Conservation (phyloP, 805 yeast genomes). For the Isabelozyma pseudorhagii region DNA sequence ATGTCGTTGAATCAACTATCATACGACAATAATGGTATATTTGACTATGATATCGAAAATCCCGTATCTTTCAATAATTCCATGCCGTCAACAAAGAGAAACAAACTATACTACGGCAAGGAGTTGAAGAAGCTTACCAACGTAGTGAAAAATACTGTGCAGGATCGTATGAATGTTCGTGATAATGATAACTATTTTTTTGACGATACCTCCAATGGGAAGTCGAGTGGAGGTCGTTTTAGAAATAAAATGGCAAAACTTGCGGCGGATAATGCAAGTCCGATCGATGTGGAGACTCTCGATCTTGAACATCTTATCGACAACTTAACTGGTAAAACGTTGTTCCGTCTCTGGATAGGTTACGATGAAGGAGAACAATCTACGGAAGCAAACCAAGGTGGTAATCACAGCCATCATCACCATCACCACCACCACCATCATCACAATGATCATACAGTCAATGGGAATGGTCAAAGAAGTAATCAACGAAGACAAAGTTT, state of each 20-base stretch:
- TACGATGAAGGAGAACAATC: background rate
- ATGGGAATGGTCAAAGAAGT: background rate
- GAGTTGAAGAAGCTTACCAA: constrained; percentile 53
- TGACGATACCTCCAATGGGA: constrained; percentile 1
- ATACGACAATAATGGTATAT: background rate
- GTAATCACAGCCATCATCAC: constrained; percentile 3
- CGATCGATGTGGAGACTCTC: constrained; percentile 39
- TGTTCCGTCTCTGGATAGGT: constrained; percentile 33
- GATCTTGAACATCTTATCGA: constrained; percentile 34
- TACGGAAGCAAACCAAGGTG: constrained; percentile 5
- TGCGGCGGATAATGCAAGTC: constrained; percentile 32
- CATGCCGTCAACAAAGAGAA: constrained; percentile 10
- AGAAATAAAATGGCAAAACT: constrained; percentile 33
- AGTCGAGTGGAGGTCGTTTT: constrained; percentile 23
- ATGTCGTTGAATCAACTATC: background rate
- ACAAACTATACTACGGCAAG: constrained; percentile 33
- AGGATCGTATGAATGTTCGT: constrained; percentile 44
- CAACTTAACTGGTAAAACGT: constrained; percentile 30
- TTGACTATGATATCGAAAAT: background rate
- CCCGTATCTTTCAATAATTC: background rate
- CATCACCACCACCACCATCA: constrained; percentile 8
- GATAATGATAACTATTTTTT: constrained; percentile 13
- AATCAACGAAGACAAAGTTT: constrained; percentile 3
- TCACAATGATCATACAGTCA: constrained; percentile 3
- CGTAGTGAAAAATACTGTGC: constrained; percentile 71